Base-by-base conservation (phyloP, 2,329 filamentous ascomycete genomes). In the Aspergillus pseudoglaucus region DNA sequence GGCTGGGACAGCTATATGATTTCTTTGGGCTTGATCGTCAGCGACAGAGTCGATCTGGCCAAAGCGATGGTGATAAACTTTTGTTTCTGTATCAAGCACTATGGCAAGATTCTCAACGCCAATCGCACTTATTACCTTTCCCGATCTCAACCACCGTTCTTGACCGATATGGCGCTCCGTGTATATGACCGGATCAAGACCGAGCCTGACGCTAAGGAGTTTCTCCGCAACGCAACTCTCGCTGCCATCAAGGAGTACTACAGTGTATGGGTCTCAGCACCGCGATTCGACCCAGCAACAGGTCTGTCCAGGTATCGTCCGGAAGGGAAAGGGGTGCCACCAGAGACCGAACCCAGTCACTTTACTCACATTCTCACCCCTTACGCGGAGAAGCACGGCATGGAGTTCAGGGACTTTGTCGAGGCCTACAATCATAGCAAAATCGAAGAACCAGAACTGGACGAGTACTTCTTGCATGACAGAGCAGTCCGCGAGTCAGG, bases 1-100 rank as follows among this genome's bases (percentile, higher is more conserved):
- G 91, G 91, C 42, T 98, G 93, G 93, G 93, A 98, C 70, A 96
- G 90, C 66, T 98, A 97, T 75, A 97, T 98, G 90, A 88, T 91
- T 67, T 93, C 91, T 4, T 76, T 97, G 3, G 93, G 93, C 15
- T 78, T 98, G 49, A 75, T 97, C 50, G 82, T 89, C 58, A 89
- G 91, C 63, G 87, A 93, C 64, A 84, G 88, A 50, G 83, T 89
- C 18, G 83, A 96, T 60, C 74, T 97, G 47, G 90, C 90, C 57
- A 95, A 96, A 74, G 81, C 85, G 44, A 97, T 98, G 89, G 90
- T 97, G 45, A 77, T 81, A 59, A 95, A 98, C 73, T 97, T 97
- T 68, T 94, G 89, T 68, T 98, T 98, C 75, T 95, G 89, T 72
- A 97, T 98, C 69, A 85, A 90, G 66, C 91, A 98, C 70, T 98